These are phyloP conservation scores for Xylaria sp. DNA, from an alignment of 2,329 filamentous ascomycete genomes.

Conservation along the genomic window DNA sequence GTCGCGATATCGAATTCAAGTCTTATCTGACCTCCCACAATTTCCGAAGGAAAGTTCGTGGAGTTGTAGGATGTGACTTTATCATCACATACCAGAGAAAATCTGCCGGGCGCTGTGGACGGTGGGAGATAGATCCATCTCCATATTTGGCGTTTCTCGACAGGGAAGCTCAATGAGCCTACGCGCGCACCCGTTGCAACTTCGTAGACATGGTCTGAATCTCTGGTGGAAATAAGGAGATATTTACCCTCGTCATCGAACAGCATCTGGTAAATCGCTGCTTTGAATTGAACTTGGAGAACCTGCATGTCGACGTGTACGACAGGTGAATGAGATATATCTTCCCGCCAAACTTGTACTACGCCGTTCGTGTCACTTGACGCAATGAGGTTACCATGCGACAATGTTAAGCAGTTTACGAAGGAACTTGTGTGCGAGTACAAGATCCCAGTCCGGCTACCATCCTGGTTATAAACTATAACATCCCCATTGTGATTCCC, in stretches of 20 bases:
- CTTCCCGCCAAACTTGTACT: slow-evolving; percentile 12
- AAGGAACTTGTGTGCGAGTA: slow-evolving; percentile 2
- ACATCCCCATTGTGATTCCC: slow-evolving; percentile 11
- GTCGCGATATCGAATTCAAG: neutral
- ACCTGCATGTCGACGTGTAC: neutral
- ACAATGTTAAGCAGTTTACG: slow-evolving; percentile 2
- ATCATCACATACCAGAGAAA: neutral
- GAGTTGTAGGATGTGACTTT: neutral
- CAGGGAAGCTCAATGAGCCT: neutral
- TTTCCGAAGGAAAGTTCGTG: neutral
- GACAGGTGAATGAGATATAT: slow-evolving; percentile 5
- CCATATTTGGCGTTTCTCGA: neutral
- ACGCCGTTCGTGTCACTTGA: neutral
- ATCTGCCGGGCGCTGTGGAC: neutral
- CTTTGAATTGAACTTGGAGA: neutral
- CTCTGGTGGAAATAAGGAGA: neutral
- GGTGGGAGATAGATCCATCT: neutral
- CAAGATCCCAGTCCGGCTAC: neutral
- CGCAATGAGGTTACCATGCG: neutral
- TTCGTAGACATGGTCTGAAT: neutral
- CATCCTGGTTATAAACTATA: slow-evolving; percentile 9
- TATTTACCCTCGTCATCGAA: slow-evolving; percentile 6
- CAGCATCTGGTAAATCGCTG: neutral
- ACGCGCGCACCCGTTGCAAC: neutral
- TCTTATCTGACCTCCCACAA: neutral